A percentile compares a stretch with the other conserved stretches of the same genome.
Evolutionary conservation across 2,329 filamentous ascomycete genomes (phyloP).

Genomic region (Fusarium sp.): DNA sequence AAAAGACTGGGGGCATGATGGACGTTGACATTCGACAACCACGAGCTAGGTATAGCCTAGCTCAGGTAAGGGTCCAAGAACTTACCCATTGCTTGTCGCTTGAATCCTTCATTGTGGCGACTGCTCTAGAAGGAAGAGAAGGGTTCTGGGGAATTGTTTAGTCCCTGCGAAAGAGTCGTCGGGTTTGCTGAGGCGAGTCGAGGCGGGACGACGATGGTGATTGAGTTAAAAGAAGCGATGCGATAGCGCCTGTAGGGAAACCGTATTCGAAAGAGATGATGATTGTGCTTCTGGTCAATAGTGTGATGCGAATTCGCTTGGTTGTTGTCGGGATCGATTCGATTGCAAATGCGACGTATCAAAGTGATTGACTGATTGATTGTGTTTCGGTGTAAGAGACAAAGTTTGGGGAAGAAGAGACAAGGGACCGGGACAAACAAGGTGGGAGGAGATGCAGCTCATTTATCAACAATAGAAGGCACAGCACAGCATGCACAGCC

Average conservation of each 20-base stretch:
- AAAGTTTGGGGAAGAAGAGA: neutral
- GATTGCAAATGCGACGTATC: neutral
- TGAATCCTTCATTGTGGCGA: conserved; percentile 36
- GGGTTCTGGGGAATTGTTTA: neutral
- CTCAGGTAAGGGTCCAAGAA: conserved; percentile 28
- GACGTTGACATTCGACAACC: conserved; percentile 1
- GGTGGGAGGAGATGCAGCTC: conserved; percentile 27
- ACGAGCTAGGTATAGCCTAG: conserved; percentile 4
- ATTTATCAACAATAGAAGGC: conserved; percentile 10
- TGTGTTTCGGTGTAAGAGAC: neutral
- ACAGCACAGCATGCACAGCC: conserved; percentile 3
- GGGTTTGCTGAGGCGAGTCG: neutral
- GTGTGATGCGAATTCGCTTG: neutral
- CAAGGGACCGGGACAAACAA: neutral
- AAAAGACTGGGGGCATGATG: conserved; percentile 24
- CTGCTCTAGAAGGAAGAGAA: neutral
- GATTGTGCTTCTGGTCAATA: neutral
- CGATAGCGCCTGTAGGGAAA: neutral
- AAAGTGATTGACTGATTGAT: neutral
- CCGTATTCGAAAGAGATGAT: neutral
- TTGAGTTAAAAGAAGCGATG: neutral
- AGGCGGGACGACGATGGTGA: neutral
- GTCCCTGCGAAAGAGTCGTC: neutral
- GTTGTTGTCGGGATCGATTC: neutral
- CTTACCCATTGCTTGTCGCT: conserved; percentile 61